Evolutionary conservation across 2,329 filamentous ascomycete species (phyloP).

Genomic region (Fusarium lyarnte): DNA sequence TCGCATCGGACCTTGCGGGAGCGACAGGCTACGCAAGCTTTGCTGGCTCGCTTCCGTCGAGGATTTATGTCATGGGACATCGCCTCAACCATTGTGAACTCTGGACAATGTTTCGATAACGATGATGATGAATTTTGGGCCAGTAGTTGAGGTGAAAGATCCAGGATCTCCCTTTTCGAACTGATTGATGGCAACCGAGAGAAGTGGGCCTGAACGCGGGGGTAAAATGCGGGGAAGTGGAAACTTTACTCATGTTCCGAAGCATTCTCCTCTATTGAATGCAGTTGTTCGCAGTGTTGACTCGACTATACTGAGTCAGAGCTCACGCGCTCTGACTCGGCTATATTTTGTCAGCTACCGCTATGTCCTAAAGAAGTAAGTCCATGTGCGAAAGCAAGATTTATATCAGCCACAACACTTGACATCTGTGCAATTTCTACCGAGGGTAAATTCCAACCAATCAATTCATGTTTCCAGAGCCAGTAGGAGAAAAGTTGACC

Average conservation of each 20-base stretch:
- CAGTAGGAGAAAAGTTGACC: background rate
- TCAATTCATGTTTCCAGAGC: background rate
- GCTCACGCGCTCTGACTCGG: background rate
- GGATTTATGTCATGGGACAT: background rate
- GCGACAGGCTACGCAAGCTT: constrained; percentile 20
- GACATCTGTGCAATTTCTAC: background rate
- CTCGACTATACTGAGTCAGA: background rate
- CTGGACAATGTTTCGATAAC: accelerated
- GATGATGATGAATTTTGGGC: background rate
- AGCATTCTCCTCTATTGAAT: background rate
- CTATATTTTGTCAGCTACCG: background rate
- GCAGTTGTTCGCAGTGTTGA: background rate
- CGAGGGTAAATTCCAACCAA: background rate
- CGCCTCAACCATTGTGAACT: background rate
- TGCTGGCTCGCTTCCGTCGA: constrained; percentile 9
- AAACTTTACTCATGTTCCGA: background rate
- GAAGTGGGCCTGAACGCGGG: background rate
- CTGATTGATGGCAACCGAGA: no score
- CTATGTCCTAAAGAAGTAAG: background rate
- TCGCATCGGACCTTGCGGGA: constrained; percentile 23
- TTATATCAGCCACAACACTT: background rate
- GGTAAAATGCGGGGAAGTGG: background rate
- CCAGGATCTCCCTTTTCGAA: background rate
- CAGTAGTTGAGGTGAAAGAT: background rate
- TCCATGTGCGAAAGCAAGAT: background rate